These are phyloP conservation scores for Thalassiosira ordinaria DNA, from an alignment of 352 stramenopile species.

Conservation along the genomic window DNA sequence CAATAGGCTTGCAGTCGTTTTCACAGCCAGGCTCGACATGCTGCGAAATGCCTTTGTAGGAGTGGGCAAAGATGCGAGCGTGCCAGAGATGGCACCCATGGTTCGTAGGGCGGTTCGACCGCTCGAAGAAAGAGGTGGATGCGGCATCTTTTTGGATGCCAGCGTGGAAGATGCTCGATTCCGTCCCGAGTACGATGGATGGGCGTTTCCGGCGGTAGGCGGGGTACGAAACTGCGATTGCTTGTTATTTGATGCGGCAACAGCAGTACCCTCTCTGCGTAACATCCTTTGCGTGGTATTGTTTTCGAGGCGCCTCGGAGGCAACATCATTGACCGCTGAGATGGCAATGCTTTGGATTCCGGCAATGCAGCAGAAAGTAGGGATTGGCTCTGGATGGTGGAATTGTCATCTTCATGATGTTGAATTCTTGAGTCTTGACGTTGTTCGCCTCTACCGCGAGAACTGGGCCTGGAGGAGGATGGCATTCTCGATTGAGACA, in stretches of 20 bases:
- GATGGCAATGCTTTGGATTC: no score
- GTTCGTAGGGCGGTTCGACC: slow-evolving; percentile 15
- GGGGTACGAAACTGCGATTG: slow-evolving; percentile 8
- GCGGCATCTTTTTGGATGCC: neutral
- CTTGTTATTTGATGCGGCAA: neutral
- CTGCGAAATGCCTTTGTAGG: slow-evolving; percentile 15
- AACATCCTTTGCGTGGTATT: no score
- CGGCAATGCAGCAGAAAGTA: slow-evolving; percentile 13
- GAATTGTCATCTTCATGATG: slow-evolving; percentile 18
- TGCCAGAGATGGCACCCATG: slow-evolving; percentile 6
- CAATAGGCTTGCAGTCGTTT: slow-evolving; percentile 14
- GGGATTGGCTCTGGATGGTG: slow-evolving; percentile 12
- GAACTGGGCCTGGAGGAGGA: neutral
- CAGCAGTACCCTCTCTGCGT: neutral
- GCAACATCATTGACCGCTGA: neutral
- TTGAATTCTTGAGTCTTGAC: slow-evolving; percentile 7
- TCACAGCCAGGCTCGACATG: slow-evolving; percentile 8
- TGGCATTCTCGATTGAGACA: neutral
- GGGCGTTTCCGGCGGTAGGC: neutral
- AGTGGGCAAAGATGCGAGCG: slow-evolving; percentile 17
- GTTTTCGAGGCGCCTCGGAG: slow-evolving; percentile 6
- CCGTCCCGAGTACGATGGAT: neutral
- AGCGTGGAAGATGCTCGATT: neutral
- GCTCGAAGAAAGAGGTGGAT: neutral
- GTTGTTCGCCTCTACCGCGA: neutral